These are phyloP conservation scores for Colletotrichum truncatum DNA, from an alignment of 2,329 filamentous ascomycete genomes.

Conservation along the genomic window DNA sequence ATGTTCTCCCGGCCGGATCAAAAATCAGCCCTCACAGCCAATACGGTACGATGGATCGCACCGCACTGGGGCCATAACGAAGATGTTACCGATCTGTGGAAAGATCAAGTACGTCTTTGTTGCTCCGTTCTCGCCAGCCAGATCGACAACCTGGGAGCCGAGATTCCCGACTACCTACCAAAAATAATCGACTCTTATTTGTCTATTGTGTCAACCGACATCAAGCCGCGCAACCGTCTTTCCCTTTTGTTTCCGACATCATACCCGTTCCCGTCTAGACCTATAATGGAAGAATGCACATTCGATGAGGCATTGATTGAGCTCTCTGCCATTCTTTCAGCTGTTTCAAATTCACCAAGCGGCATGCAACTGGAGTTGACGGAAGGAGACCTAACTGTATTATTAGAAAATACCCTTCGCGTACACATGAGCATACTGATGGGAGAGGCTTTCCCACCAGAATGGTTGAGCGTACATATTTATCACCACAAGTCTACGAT, in stretches of 20 bases:
- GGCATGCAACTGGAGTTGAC: constrained; percentile 80
- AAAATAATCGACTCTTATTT: constrained; percentile 92
- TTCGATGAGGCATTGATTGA: constrained; percentile 93
- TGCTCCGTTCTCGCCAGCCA: constrained; percentile 93
- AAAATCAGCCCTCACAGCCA: constrained; percentile 76
- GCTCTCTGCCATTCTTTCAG: constrained; percentile 86
- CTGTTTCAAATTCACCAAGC: constrained; percentile 77
- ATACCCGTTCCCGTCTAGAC: constrained; percentile 86
- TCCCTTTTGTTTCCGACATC: constrained; percentile 90
- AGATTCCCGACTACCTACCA: constrained; percentile 88
- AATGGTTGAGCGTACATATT: constrained; percentile 93
- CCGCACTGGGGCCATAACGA: constrained; percentile 89
- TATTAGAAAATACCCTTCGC: constrained; percentile 82
- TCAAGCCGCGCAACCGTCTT: constrained; percentile 69
- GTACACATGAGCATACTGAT: constrained; percentile 90
- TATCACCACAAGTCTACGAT: constrained; percentile 93
- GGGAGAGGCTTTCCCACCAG: constrained; percentile 87
- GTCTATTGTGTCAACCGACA: constrained; percentile 69
- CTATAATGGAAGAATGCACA: constrained; percentile 65
- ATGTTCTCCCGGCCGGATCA: constrained; percentile 85
- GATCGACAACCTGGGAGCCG: constrained; percentile 78
- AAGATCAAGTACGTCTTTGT: constrained; percentile 91
- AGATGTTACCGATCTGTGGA: constrained; percentile 84
- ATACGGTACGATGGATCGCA: constrained; percentile 89
- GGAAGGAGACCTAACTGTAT: constrained; percentile 76